These are phyloP conservation scores for Cyphellophora europaea DNA, from an alignment of 2,329 filamentous ascomycete species.

Conservation along the genomic window DNA sequence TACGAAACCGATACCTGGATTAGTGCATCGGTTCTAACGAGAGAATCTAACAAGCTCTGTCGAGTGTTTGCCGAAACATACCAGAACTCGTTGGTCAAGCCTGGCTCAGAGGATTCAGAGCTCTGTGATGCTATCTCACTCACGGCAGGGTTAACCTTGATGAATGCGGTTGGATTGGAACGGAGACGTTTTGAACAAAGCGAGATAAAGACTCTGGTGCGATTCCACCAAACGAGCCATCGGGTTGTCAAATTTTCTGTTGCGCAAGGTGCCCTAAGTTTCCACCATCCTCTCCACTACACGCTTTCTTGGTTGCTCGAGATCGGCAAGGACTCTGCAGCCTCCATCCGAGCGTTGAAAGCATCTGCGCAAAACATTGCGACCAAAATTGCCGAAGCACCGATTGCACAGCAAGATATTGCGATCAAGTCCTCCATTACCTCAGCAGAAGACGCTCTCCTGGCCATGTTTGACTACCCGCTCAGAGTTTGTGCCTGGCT, in stretches of 20 bases:
- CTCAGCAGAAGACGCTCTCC: conserved; percentile 64
- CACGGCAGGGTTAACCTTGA: conserved; percentile 72
- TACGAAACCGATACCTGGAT: conserved; percentile 99
- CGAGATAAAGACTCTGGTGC: conserved; percentile 78
- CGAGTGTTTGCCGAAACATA: conserved; percentile 84
- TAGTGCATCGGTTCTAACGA: conserved; percentile 83
- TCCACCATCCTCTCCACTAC: conserved; percentile 94
- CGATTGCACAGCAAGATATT: conserved; percentile 8
- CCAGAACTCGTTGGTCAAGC: conserved; percentile 18
- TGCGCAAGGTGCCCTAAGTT: conserved; percentile 84
- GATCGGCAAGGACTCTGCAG: conserved; percentile 52
- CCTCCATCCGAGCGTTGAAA: conserved; percentile 48
- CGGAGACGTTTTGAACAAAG: conserved; percentile 72
- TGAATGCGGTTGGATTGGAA: conserved; percentile 85
- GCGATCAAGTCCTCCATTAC: conserved; percentile 10
- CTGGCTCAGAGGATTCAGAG: conserved; percentile 6
- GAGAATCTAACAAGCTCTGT: conserved; percentile 89
- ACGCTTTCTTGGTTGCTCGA: conserved; percentile 94
- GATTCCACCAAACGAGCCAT: conserved; percentile 57
- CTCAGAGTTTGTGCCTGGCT: conserved; percentile 92
- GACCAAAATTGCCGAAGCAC: conserved; percentile 13
- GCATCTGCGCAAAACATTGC: conserved; percentile 58
- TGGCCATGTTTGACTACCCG: conserved; percentile 86
- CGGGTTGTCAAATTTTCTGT: conserved; percentile 79
- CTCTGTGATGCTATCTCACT: conserved; percentile 54